A percentile compares a stretch with the other conserved stretches of the same genome.
Evolutionary conservation across 306 rosid genomes (phyloP).

Genomic region (Acacia acuminata): DNA sequence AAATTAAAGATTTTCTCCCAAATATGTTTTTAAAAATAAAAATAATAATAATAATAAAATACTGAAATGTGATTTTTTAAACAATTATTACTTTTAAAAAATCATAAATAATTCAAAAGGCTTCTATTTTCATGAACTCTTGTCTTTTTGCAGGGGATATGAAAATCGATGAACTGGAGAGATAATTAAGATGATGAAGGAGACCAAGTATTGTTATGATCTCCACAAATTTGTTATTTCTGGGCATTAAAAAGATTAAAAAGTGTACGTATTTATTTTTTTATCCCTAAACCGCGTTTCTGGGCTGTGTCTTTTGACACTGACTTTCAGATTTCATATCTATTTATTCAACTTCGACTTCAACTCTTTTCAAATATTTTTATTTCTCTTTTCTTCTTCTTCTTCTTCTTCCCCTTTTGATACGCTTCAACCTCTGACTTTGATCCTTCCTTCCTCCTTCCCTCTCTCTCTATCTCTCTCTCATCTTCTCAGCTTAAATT

Average conservation of each 20-base stretch:
- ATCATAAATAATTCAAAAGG: background rate
- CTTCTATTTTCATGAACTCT: background rate
- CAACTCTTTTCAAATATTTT: background rate
- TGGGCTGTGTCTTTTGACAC: conserved; percentile 23
- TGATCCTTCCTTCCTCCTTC: background rate
- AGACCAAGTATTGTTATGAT: background rate
- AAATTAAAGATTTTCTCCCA: too few relatives aligned
- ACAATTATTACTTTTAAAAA: too few relatives aligned
- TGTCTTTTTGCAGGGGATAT: background rate
- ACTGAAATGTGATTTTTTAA: too few relatives aligned
- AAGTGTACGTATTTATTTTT: background rate
- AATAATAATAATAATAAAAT: too few relatives aligned
- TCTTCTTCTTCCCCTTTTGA: conserved; percentile 6
- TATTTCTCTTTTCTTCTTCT: conserved; percentile 23
- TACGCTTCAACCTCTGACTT: background rate
- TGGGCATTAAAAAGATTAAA: background rate
- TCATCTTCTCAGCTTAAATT: conserved; percentile 5
- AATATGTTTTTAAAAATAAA: too few relatives aligned
- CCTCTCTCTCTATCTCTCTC: background rate
- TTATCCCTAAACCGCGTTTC: conserved; percentile 54
- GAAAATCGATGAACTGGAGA: background rate
- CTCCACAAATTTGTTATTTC: background rate
- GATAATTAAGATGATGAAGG: background rate
- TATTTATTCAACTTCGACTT: conserved; percentile 34
- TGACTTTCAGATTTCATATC: background rate